phyloP scores from a whole-genome alignment of 371 early-diverging fungal genomes.

The Syncephalis fuscata region DNA sequence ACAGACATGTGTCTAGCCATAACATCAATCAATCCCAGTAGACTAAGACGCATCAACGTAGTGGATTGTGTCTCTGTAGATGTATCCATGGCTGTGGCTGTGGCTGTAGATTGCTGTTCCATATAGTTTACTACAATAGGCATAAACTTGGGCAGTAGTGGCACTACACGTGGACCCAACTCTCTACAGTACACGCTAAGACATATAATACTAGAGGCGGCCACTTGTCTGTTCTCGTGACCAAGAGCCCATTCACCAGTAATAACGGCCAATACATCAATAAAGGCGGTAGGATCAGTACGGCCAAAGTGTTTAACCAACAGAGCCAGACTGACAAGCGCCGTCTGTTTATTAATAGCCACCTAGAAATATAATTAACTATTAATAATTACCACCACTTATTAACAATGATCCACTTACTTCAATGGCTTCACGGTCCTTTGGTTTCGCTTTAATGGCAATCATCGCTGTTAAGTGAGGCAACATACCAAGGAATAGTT shows the following conservation, averaged over 20 bases:
- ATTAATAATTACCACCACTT: too few relatives aligned
- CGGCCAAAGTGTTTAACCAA: constrained; percentile 49
- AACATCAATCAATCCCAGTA: not conserved
- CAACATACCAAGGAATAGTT: constrained; percentile 13
- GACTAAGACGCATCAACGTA: constrained; percentile 4
- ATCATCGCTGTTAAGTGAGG: constrained; percentile 13
- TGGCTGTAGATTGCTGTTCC: too few relatives aligned
- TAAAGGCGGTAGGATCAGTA: constrained; percentile 37
- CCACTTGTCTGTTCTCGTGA: constrained; percentile 33
- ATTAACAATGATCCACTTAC: too few relatives aligned
- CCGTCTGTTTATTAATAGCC: constrained; percentile 59
- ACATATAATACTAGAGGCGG: constrained; percentile 53
- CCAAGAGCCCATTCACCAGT: constrained; percentile 33
- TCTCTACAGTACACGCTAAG: constrained; percentile 54
- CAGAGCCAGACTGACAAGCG: constrained; percentile 58
- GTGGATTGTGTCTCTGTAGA: constrained; percentile 8
- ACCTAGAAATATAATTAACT: too few relatives aligned
- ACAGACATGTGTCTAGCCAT: not conserved
- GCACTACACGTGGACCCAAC: constrained; percentile 68
- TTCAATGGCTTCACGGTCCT: too few relatives aligned
- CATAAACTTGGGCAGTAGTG: constrained; percentile 71
- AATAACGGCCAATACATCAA: constrained; percentile 32
- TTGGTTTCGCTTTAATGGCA: constrained; percentile 3
- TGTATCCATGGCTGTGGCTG: too few relatives aligned
- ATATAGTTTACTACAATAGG: constrained; percentile 26